Evolutionary conservation across 2,329 filamentous ascomycete genomes (phyloP), one percentile per base, ranked within the genome.

Genomic region (Passalora sequoiae): DNA sequence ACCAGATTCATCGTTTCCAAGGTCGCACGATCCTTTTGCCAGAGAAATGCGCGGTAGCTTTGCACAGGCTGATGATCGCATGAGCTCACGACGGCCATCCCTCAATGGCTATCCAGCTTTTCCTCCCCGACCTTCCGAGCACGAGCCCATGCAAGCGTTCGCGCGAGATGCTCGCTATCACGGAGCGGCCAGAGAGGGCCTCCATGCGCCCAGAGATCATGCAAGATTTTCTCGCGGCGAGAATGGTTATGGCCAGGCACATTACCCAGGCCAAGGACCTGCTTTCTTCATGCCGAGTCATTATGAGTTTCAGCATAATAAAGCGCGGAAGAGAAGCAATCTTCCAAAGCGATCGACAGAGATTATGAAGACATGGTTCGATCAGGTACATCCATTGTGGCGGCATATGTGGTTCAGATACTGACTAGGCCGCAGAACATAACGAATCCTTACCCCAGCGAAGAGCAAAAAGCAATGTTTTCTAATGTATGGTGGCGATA

Each of bases 361-460:
- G 47, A 63, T 64, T 13, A 66, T 66, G 63, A 65, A 64, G 52
- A 59, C 55, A n/a, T 66, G 63, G 63, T 66, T 66, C 33, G 63
- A 66, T 44, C 53, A 60, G 55, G 60, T 62, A 49, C 5, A 4
- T 28, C 15, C 32, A 20, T 16, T 22, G 2, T 7, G 5, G 30
- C 9, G 4, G 12, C 9, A 9, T 3, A 27, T 5, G 12, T 29
- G 19, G 17, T 24, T 19, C 4, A 19, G 7, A 36, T 19, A 19
- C 40, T 54, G 27, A 50, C 16, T 22, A 24, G 2, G 10, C 5
- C 12, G 19, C 48, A 64, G 56, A 64, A 66, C 50, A 63, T 66
- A 30, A 46, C 58, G 15, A 66, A 66, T 40, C 63, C 63, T 8
- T 66, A 66, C 39, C 63, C 63, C 17, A 65, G 60, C 22, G 63